Evolutionary conservation across 805 yeast species (phyloP).

Genomic region (Starmerella tilneyi): DNA sequence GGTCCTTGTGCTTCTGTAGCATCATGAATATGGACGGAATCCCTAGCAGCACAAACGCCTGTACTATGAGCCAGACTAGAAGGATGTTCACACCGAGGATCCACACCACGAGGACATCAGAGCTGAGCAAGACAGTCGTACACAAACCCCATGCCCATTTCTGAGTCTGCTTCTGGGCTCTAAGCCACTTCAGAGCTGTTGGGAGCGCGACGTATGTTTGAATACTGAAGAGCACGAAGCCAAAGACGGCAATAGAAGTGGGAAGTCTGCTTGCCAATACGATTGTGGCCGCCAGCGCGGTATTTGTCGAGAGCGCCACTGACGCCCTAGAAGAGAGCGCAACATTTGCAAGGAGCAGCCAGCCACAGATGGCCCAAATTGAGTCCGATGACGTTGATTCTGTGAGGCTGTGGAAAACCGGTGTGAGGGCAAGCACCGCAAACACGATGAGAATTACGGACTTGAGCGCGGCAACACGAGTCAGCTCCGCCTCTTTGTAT

Average conservation of each 20-base stretch:
- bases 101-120: constrained; percentile 19
- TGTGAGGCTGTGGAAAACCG: constrained; percentile 79
- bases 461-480: constrained; percentile 37
- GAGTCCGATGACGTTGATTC: constrained; percentile 86
- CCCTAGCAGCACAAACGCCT: constrained; percentile 41
- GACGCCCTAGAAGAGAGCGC: constrained; percentile 58
- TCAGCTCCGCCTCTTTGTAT: constrained; percentile 6
- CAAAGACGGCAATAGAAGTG: constrained; percentile 67
- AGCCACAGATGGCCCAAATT: constrained; percentile 81
- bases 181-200: constrained; percentile 49
- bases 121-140: constrained; percentile 17
- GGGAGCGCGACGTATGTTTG: constrained; percentile 67
- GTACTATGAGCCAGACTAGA: constrained; percentile 42
- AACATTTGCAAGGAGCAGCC: constrained; percentile 63
- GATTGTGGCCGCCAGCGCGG: constrained; percentile 75
- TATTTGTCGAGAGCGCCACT: constrained; percentile 64
- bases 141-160: constrained; percentile 28
- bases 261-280: constrained; percentile 80
- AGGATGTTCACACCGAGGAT: constrained; percentile 35
- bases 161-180: constrained; percentile 31
- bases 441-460: constrained; percentile 61
- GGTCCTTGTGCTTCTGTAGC: constrained; percentile 69
- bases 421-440: constrained; percentile 68
- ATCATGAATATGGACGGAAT: constrained; percentile 63
- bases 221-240: constrained; percentile 66